A percentile compares a stretch with the other conserved stretches of the same genome.
Evolutionary conservation across 192 early-diverging fungal genomes (phyloP).

Genomic region (Entophlyctis luteolus): DNA sequence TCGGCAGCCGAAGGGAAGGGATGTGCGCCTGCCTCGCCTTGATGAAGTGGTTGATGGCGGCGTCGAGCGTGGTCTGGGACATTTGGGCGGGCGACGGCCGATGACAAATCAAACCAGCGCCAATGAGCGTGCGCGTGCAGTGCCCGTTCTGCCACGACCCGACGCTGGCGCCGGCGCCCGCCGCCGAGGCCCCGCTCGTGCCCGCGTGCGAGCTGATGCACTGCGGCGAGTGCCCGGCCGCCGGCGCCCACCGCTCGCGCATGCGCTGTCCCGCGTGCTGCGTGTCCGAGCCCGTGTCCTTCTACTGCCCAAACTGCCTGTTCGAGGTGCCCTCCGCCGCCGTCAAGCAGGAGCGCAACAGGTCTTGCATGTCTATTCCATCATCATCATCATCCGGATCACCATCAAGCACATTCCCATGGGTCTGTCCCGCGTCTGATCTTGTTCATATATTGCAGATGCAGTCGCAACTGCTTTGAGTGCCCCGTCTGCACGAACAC

Average conservation of each 20-base stretch:
- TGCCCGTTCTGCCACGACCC: not conserved
- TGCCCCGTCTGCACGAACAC: slow-evolving; percentile 28
- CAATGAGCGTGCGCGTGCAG: too few relatives aligned
- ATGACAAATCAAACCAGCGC: too few relatives aligned
- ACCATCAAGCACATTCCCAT: too few relatives aligned
- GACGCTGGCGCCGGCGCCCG: not conserved
- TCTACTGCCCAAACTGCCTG: slow-evolving; percentile 94
- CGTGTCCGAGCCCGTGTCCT: slow-evolving; percentile 78
- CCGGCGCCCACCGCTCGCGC: slow-evolving; percentile 48
- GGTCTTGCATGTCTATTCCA: slow-evolving; percentile 34
- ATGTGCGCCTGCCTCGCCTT: slow-evolving; percentile 32
- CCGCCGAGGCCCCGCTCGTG: not conserved
- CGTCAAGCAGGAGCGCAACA: slow-evolving; percentile 92
- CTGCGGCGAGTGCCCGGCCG: not conserved
- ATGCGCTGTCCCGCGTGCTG: slow-evolving; percentile 84
- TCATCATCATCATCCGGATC: not conserved
- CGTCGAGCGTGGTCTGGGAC: slow-evolving; percentile 25
- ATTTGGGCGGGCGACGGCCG: too few relatives aligned
- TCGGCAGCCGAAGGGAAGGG: not conserved
- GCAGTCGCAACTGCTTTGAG: slow-evolving; percentile 29
- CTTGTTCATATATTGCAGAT: not conserved
- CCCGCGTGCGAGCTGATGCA: not conserved
- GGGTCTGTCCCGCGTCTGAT: slow-evolving; percentile 86
- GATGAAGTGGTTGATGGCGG: slow-evolving; percentile 46
- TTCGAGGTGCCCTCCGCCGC: slow-evolving; percentile 96